These are phyloP conservation scores for Exophiala bonariae DNA, from an alignment of 2,329 filamentous ascomycete genomes.

Conservation along the genomic window DNA sequence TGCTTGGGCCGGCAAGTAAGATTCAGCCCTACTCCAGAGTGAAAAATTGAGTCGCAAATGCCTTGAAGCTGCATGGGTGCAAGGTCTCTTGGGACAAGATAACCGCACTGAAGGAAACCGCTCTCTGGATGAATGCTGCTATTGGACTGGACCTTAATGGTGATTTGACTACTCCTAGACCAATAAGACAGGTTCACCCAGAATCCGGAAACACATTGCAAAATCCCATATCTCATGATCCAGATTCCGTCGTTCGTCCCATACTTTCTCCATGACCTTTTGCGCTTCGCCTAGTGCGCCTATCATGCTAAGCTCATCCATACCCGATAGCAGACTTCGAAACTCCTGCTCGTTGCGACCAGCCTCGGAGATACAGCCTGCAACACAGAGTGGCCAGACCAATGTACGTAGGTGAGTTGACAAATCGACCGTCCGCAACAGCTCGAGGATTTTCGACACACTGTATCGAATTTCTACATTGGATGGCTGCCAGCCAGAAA, in stretches of 20 bases:
- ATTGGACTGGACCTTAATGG: too few relatives aligned
- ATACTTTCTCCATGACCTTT: slow-evolving; percentile 36
- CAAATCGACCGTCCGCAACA: slow-evolving; percentile 2
- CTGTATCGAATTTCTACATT: slow-evolving; percentile 2
- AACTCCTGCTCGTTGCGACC: slow-evolving; percentile 3
- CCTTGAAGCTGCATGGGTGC: too few relatives aligned
- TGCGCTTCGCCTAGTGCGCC: slow-evolving; percentile 30
- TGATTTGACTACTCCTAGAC: too few relatives aligned
- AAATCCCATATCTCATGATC: slow-evolving; percentile 6
- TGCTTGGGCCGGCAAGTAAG: slow-evolving; percentile 9
- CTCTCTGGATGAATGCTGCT: too few relatives aligned
- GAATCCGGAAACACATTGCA: slow-evolving; percentile 12
- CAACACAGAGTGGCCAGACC: slow-evolving; percentile 36
- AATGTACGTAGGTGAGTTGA: slow-evolving; percentile 30
- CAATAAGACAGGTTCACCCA: slow-evolving; percentile 10
- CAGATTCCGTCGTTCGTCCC: slow-evolving; percentile 18
- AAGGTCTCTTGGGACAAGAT: too few relatives aligned
- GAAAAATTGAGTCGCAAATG: too few relatives aligned
- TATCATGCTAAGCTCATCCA: slow-evolving; percentile 24
- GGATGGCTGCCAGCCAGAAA: slow-evolving; percentile 8
- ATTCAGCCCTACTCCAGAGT: background rate
- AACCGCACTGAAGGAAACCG: too few relatives aligned
- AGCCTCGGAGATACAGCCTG: slow-evolving; percentile 27
- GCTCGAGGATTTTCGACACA: slow-evolving; percentile 5
- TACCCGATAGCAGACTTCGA: background rate